Evolutionary conservation across 1,139 yeast genomes (phyloP), one percentile per base, ranked within the genome.

Genomic region (Nakaseomyces nivariensis): DNA sequence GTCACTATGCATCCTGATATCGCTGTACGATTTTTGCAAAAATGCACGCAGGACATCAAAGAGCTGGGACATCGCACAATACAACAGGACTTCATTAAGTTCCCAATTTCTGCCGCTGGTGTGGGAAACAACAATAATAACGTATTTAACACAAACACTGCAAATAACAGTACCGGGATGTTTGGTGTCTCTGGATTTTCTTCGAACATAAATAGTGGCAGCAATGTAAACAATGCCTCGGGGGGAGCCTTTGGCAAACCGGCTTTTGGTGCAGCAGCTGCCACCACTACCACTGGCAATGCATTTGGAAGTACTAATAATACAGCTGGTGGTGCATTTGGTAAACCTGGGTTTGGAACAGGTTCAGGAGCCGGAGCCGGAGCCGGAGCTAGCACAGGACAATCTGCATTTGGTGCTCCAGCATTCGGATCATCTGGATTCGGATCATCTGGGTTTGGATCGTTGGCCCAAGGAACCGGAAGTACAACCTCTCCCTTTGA

Each of bases 21-120:
- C 56, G 85, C 82, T 5, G 83, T 80, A 1, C 69, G 85, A 47
- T 81, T 74, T 60, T 63, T 75, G n/a, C 85, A 79, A 53, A 58
- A 72, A 37, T 69, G 75, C n/a, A 71, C 78, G 1, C 72, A 67
- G 52, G 66, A 66, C 32, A 37, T 54, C 29, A 64, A 67, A 17
- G 54, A 56, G 17, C 54, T 58, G 1, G 63, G 65, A 9, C 58
- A 61, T 31, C 59, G 58, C 3, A 50, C 57, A 4, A 48, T 51
- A 10, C 61, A 65, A 5, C 72, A 71, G 50, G 73, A 74, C 1
- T 77, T 77, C 54, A 66, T 77, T 1, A 72, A 69, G 53, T 57
- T 68, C 59, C 60, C 64, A 11, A 48, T 66, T 46, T 67, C 60
- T 49, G 51, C 64, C 27, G 58, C 60, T 10, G 63, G 57, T 1